Evolutionary conservation across 2,329 filamentous ascomycete species (phyloP), one percentile per base, ranked within the genome.

Genomic region (Colletotrichum truncatum): DNA sequence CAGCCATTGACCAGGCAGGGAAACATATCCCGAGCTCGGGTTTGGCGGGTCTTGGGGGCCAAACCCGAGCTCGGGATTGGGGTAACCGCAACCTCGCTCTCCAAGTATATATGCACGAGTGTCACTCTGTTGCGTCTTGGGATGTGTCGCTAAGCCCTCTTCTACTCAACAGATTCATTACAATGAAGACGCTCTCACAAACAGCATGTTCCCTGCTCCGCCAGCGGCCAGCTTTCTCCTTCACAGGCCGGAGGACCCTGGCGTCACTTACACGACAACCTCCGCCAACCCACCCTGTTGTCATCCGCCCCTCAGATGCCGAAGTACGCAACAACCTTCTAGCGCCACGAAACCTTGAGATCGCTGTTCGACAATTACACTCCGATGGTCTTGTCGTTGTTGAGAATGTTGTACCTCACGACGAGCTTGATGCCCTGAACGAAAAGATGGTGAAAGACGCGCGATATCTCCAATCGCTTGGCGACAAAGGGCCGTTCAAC

Each of bases 381-480:
- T 70, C 74, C 16, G 86, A 89, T 67, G 87, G 87, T 0, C 74
- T 89, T 1, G 85, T 90, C 1, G 83, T 89, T 0, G 73, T 89
- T 3, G 80, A 87, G 54, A 76, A 86, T 70, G 81, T 81, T 2
- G 78, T 89, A 18, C 78, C 81, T 0, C 82, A 85, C 67, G 71
- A 77, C 0, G 72, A 82, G n/a, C 74, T 90, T 3, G 85, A 90
- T 69, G 70, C 71, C 6, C 75, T 91, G 36, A 90, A 90, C 70
- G 67, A 69, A 46, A 86, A 84, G 68, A 91, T 91, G 88, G 80
- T 86, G 1, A 34, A 84, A 46, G 88, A 91, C 71, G 87, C 87
- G 2, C 78, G 78, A 2, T 70, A 73, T 4, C 77, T 90, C 3
- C 84, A 85, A 61, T 77, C 76, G 1, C 76, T 79, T 30, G 85